phyloP scores from a whole-genome alignment of 1,284 basidiomycete species.

The Cutaneotrichosporon cyanovorans region DNA sequence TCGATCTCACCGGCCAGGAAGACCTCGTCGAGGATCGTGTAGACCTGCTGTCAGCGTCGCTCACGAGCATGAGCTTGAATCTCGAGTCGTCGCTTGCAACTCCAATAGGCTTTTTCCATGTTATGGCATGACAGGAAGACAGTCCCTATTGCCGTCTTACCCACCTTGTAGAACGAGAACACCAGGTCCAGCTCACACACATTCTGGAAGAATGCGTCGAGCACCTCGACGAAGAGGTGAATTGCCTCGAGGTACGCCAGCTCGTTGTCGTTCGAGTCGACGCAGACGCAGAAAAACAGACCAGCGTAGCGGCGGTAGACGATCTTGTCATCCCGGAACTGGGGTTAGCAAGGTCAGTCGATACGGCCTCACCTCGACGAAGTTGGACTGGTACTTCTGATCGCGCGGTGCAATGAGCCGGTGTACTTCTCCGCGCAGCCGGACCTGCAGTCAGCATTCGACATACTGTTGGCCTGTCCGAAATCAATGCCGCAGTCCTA shows the following conservation, averaged over 20 bases:
- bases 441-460: slow-evolving; percentile 54
- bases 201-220: slow-evolving; percentile 96
- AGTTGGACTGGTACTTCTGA: slow-evolving; percentile 98
- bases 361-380: slow-evolving; percentile 71
- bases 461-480: no score
- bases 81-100: not conserved
- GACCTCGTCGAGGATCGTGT: slow-evolving; percentile 94
- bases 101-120: not conserved
- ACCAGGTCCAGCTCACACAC: slow-evolving; percentile 95
- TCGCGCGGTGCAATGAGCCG: slow-evolving; percentile 91
- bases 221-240: slow-evolving; percentile 95
- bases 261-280: slow-evolving; percentile 97
- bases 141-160: slow-evolving; percentile 3
- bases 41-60: slow-evolving; percentile 56
- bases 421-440: slow-evolving; percentile 90
- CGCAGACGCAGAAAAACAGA: slow-evolving; percentile 94
- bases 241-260: slow-evolving; percentile 95
- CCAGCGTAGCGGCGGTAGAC: slow-evolving; percentile 94
- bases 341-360: slow-evolving; percentile 10
- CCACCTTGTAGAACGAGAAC: slow-evolving; percentile 96
- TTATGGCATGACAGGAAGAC: not conserved
- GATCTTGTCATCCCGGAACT: slow-evolving; percentile 94
- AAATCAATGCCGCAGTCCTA: no score
- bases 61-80: no score
- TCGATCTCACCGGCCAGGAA: slow-evolving; percentile 98